Conservation (phyloP, 2,329 filamentous ascomycete species). For the Phaeosphaeria sp. region DNA sequence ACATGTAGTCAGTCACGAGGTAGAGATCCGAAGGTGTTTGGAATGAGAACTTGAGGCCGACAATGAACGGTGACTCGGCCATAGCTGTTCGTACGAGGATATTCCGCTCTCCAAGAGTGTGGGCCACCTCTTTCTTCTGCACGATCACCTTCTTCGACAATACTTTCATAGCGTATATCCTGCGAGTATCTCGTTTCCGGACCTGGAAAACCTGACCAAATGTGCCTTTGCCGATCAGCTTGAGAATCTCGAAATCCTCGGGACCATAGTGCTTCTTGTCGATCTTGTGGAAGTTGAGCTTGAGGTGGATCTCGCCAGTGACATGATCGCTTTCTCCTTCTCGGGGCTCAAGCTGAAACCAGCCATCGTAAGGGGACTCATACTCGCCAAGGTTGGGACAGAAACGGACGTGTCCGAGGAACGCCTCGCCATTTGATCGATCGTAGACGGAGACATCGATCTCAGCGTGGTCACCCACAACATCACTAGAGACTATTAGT, state of each 20-base stretch:
- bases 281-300: conserved; percentile 85
- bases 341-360: conserved; percentile 82
- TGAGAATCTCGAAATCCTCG: conserved; percentile 93
- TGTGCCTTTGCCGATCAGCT: conserved; percentile 96
- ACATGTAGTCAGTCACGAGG: conserved; percentile 99
- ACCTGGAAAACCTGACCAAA: conserved; percentile 99
- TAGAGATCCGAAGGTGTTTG: conserved; percentile 97
- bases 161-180: conserved; percentile 99
- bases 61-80: conserved; percentile 95
- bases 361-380: conserved; percentile 76
- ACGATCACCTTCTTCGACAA: conserved; percentile 99
- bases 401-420: conserved; percentile 88
- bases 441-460: conserved; percentile 96
- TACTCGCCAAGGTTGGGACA: conserved; percentile 72
- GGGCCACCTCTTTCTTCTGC: conserved; percentile 98
- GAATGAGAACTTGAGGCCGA: conserved; percentile 97
- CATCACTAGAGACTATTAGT: conserved; percentile 69
- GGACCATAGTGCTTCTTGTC: conserved; percentile 87
- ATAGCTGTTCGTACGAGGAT: conserved; percentile 96
- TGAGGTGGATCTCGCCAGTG: conserved; percentile 84
- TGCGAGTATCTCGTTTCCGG: conserved; percentile 91
- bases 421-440: conserved; percentile 81
- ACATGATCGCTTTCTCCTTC: conserved; percentile 80
- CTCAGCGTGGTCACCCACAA: conserved; percentile 87
- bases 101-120: conserved; percentile 95